A percentile compares a stretch with the other conserved stretches of the same genome.
Evolutionary conservation across 208 protist genomes (phyloP).

Genomic region (Wallacemonas sp.): DNA sequence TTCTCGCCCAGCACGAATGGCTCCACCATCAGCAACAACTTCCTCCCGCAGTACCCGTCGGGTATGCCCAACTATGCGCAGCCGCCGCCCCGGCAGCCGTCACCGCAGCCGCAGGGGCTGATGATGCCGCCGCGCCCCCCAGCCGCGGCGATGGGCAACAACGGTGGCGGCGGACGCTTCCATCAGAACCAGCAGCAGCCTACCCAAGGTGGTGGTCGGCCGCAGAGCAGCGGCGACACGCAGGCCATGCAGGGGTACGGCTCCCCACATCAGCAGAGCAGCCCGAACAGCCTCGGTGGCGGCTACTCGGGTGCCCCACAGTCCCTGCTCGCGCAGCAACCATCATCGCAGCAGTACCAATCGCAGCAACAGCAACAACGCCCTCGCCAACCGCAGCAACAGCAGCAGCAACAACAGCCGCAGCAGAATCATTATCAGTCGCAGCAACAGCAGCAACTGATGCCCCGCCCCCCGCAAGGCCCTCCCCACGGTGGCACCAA

Average conservation of each 20-base stretch:
- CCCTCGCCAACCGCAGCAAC: not conserved
- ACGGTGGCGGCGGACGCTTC: constrained; percentile 14
- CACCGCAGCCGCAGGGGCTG: not conserved
- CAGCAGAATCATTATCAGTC: not conserved
- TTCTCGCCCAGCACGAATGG: not conserved
- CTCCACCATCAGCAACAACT: constrained; percentile 6
- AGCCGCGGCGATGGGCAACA: not conserved
- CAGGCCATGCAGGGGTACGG: not conserved
- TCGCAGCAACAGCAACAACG: not conserved
- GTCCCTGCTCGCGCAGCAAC: not conserved
- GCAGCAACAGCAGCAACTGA: not conserved
- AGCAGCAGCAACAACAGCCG: not conserved
- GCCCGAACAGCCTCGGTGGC: not conserved
- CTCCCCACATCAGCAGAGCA: not conserved
- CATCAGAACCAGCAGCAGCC: not conserved
- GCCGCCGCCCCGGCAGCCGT: not conserved
- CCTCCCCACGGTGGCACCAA: not conserved
- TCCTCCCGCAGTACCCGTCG: constrained; percentile 2
- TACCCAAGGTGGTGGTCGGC: constrained; percentile 2
- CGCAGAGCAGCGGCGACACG: constrained; percentile 8
- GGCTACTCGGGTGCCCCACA: not conserved
- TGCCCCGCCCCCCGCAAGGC: constrained; percentile 3
- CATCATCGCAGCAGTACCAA: not conserved
- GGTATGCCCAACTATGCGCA: too few relatives aligned
- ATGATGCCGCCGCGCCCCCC: constrained; percentile 5